Base-by-base conservation (phyloP, 2,329 filamentous ascomycete species). In the Plectosphaerella plurivora region DNA sequence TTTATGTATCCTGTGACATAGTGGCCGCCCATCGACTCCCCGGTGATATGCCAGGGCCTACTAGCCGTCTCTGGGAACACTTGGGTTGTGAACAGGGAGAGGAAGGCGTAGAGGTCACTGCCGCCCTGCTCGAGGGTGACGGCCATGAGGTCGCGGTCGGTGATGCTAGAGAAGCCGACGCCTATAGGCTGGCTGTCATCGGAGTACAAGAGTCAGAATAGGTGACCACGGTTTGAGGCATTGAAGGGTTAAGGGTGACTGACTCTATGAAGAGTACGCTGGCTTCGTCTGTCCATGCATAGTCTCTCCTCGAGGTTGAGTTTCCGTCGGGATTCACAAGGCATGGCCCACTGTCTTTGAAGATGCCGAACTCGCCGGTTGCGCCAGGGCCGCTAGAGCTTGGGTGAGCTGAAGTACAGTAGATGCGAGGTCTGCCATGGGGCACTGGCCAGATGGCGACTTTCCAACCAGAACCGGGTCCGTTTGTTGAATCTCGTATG, bases 21-120 rank as follows among this genome's bases (percentile, higher is more conserved):
- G 20, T 57, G 52, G 6, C 59, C 59, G 2, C 47, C 59, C 44
- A 59, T 60, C 9, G 59, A 60, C 49, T 61, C 59, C 11, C 59
- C 59, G 3, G 55, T 45, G 5, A 61, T 51, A 45, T 59, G 58
- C 45, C 60, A 55, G 3, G 53, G 47, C 15, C 45, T 35, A 12
- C 51, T 42, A 8, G 52, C 44, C 24, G 53, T 55, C 36, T 58
- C 35, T 2, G 58, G 58, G 42, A 60, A 59, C 8, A 54, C 37
- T 11, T 60, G 54, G 3, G 51, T 41, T 28, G 59, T 57, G 51
- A 60, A 61, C 18, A 48, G 52, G 12, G 51, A 47, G 14, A 61
- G 49, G 42, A 61, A 61, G 33, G 52, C 51, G 39, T 60, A 49
- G 20, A 61, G 53, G 48, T 60, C 59, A 9, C 37, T 45, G 9